Conservation (phyloP, 371 early-diverging fungal species). For the Quaeritorhiza haematococci region DNA sequence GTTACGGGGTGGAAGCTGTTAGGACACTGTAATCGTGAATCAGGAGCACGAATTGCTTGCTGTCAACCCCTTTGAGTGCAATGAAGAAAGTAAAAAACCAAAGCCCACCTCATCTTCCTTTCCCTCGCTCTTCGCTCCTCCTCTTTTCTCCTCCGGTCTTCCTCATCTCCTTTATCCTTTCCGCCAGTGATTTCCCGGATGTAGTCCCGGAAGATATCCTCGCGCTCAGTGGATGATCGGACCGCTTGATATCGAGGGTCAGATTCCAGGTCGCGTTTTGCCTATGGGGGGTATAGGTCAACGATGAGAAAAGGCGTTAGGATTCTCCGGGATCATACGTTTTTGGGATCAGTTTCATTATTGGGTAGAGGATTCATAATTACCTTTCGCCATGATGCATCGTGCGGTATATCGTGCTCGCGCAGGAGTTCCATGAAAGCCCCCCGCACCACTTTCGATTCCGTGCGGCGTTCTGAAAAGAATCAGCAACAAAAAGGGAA, state of each 20-base stretch:
- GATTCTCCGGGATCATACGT: no score
- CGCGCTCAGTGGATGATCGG: conserved; percentile 47
- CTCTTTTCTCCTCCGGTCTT: conserved; percentile 21
- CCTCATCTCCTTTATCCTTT: conserved; percentile 17
- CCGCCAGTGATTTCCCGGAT: conserved; percentile 39
- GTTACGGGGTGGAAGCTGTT: no score
- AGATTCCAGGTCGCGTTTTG: conserved; percentile 47
- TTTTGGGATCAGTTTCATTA: no score
- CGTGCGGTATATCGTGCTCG: conserved; percentile 37
- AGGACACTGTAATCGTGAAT: no score
- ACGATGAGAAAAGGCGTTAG: no score
- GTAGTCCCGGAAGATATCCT: conserved; percentile 60
- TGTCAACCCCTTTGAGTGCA: no score
- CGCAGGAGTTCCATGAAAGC: conserved; percentile 44
- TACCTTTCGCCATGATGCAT: conserved; percentile 54
- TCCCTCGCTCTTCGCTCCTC: conserved; percentile 31
- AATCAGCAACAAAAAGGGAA: no score
- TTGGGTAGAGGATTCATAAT: no score
- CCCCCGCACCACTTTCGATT: conserved; percentile 27
- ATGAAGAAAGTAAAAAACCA: no score
- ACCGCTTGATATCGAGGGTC: conserved; percentile 55
- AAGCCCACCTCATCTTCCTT: conserved; percentile 26
- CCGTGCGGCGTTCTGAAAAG: no score
- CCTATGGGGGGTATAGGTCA: no score
- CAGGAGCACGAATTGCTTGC: not conserved